Percentiles rank a stretch among this genome's conserved stretches.
These are phyloP conservation scores for Talaromyces wortmannii DNA, from an alignment of 495 filamentous ascomycete genomes.

Conservation along the genomic window DNA sequence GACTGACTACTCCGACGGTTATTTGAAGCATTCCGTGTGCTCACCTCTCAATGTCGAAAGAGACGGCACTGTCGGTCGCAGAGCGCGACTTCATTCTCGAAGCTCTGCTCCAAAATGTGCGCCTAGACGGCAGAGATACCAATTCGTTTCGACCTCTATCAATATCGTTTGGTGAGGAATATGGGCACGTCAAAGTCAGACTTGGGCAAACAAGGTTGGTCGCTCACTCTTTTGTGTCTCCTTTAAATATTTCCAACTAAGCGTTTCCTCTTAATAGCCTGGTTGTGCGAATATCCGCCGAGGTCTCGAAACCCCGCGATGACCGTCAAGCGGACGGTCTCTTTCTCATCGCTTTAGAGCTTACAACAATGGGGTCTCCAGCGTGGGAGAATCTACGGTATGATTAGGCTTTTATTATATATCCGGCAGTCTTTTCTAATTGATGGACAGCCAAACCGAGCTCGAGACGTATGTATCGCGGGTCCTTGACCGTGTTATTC, in stretches of 20 bases:
- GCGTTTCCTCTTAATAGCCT: slow-evolving; percentile 45
- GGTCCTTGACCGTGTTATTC: slow-evolving; percentile 85
- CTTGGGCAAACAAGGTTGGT: slow-evolving; percentile 83
- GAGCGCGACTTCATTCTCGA: slow-evolving; percentile 72
- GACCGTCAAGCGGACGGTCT: slow-evolving; percentile 93
- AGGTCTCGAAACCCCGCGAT: slow-evolving; percentile 73
- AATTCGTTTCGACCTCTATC: slow-evolving; percentile 72
- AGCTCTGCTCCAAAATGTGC: slow-evolving; percentile 66
- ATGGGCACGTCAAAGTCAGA: slow-evolving; percentile 83
- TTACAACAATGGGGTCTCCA: slow-evolving; percentile 88
- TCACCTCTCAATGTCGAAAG: slow-evolving; percentile 70
- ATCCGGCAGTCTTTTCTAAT: slow-evolving; percentile 10
- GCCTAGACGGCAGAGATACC: slow-evolving; percentile 74
- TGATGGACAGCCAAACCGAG: slow-evolving; percentile 52
- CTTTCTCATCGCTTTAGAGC: slow-evolving; percentile 84
- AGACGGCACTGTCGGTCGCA: slow-evolving; percentile 73
- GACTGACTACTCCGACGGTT: background rate
- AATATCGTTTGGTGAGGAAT: slow-evolving; percentile 80
- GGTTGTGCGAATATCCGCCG: slow-evolving; percentile 76
- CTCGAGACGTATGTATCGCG: slow-evolving; percentile 78
- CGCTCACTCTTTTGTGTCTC: background rate
- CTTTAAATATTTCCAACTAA: background rate
- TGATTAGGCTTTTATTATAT: slow-evolving; percentile 6
- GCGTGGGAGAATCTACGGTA: slow-evolving; percentile 82
- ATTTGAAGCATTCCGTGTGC: background rate